These are phyloP conservation scores for Hyaloscypha variabilis DNA, from an alignment of 495 filamentous ascomycete species.

Conservation along the genomic window DNA sequence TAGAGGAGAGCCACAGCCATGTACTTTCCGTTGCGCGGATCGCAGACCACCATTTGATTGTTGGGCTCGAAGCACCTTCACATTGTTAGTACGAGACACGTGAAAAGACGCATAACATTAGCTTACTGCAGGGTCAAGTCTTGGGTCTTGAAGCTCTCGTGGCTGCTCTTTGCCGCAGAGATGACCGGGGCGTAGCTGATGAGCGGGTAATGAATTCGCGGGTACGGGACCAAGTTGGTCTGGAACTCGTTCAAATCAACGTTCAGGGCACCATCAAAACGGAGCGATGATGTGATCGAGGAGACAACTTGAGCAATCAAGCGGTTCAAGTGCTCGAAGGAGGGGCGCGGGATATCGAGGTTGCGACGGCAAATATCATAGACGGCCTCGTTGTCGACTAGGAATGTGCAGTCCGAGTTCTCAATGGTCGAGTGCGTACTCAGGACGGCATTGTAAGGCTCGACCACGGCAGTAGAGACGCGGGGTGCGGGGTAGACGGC, in stretches of 20 bases:
- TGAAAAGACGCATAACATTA: background rate
- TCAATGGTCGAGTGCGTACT: conserved; percentile 93
- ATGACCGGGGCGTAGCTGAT: conserved; percentile 90
- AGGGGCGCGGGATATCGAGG: conserved; percentile 83
- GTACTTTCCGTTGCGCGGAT: conserved; percentile 91
- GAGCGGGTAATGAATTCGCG: conserved; percentile 88
- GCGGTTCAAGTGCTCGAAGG: conserved; percentile 87
- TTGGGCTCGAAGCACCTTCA: conserved; percentile 77
- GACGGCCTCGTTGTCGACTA: conserved; percentile 88
- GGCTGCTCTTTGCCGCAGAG: conserved; percentile 76
- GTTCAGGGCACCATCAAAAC: conserved; percentile 89
- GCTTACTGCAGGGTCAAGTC: conserved; percentile 85
- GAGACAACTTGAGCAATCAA: conserved; percentile 91
- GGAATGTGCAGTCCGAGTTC: conserved; percentile 90
- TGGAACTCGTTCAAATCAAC: conserved; percentile 95
- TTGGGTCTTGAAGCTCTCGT: conserved; percentile 90
- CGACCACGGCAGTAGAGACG: conserved; percentile 85
- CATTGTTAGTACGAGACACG: conserved; percentile 27
- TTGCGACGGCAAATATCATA: conserved; percentile 92
- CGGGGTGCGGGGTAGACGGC: conserved; percentile 85
- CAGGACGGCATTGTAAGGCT: conserved; percentile 92
- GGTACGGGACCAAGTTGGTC: conserved; percentile 91
- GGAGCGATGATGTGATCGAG: conserved; percentile 87
- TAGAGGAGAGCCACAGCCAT: conserved; percentile 92
- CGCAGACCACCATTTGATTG: conserved; percentile 96